phyloP scores from a whole-genome alignment of 176 grass and related monocot species.

The Carex myosuroides region DNA sequence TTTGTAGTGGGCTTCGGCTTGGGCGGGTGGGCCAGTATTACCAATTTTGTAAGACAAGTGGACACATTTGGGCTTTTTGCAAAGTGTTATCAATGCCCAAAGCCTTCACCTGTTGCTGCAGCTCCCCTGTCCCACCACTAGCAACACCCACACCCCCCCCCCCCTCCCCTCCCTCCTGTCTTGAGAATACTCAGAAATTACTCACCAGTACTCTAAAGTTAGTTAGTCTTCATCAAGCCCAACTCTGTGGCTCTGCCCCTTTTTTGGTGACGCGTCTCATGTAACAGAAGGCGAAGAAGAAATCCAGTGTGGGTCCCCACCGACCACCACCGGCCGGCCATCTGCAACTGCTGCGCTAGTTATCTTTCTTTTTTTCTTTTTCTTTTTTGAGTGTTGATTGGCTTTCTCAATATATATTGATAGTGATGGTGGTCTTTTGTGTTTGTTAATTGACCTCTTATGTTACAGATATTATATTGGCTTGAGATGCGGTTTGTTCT shows the following conservation, averaged over 20 bases:
- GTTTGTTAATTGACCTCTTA: slow-evolving; percentile 20
- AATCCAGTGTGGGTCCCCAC: not conserved
- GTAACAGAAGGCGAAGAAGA: not conserved
- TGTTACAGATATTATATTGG: slow-evolving; percentile 7
- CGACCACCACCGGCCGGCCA: no score
- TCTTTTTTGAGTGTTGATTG: slow-evolving; percentile 9
- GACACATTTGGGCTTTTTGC: slow-evolving; percentile 32
- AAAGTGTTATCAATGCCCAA: slow-evolving; percentile 30
- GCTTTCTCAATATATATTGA: slow-evolving; percentile 22
- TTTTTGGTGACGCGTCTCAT: slow-evolving; percentile 12
- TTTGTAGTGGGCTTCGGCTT: slow-evolving; percentile 25
- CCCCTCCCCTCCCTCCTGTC: not conserved
- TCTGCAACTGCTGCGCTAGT: slow-evolving; percentile 15
- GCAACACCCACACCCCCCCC: no score
- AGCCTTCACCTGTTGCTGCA: slow-evolving; percentile 1
- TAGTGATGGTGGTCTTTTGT: slow-evolving; percentile 7
- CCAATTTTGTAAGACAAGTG: slow-evolving; percentile 26
- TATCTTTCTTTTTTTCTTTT: not conserved
- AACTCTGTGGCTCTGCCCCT: not conserved
- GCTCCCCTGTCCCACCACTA: slow-evolving; percentile 10
- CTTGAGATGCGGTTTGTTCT: slow-evolving; percentile 9
- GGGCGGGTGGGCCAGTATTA: slow-evolving; percentile 25
- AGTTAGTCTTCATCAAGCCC: slow-evolving; percentile 15
- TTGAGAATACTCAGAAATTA: slow-evolving; percentile 5
- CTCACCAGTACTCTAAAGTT: slow-evolving; percentile 8